phyloP scores from a whole-genome alignment of 306 rosid genomes.

The Cicer bijugum region DNA sequence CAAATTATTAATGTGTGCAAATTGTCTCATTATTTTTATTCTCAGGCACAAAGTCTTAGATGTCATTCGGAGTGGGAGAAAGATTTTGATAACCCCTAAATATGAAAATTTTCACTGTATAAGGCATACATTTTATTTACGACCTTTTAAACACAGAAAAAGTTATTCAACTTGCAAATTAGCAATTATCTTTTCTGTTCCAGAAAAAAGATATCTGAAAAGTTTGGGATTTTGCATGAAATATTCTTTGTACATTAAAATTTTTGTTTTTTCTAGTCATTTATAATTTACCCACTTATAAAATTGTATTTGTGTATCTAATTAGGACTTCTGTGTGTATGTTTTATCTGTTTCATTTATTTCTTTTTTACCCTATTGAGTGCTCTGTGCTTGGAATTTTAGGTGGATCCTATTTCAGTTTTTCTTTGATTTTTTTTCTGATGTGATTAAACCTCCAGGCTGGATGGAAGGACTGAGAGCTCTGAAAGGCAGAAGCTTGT shows the following conservation, averaged over 20 bases:
- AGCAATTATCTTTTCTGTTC: not conserved
- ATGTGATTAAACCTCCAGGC: conserved; percentile 58
- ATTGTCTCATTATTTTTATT: not conserved
- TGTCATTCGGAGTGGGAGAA: conserved; percentile 26
- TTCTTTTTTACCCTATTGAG: conserved; percentile 6
- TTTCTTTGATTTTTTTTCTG: conserved; percentile 27
- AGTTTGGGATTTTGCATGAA: conserved; percentile 16
- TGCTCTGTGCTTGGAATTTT: conserved; percentile 7
- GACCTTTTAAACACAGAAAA: not conserved
- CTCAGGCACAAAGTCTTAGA: conserved; percentile 5
- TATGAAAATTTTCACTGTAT: conserved; percentile 7
- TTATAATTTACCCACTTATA: conserved; percentile 1
- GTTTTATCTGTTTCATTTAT: conserved; percentile 19
- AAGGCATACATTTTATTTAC: conserved; percentile 6
- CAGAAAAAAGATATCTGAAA: not conserved
- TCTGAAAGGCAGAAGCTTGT: conserved; percentile 94
- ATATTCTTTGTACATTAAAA: conserved; percentile 5
- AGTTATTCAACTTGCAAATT: not conserved
- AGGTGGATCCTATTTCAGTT: not conserved
- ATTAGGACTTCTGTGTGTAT: conserved; percentile 30
- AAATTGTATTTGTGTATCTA: not conserved
- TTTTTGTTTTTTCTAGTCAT: conserved; percentile 32
- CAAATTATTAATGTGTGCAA: conserved; percentile 12
- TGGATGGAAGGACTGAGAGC: conserved; percentile 98
- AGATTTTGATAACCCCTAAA: conserved; percentile 29